Base-by-base conservation (phyloP, 2,329 filamentous ascomycete species). In the Exophiala oligosperma region DNA sequence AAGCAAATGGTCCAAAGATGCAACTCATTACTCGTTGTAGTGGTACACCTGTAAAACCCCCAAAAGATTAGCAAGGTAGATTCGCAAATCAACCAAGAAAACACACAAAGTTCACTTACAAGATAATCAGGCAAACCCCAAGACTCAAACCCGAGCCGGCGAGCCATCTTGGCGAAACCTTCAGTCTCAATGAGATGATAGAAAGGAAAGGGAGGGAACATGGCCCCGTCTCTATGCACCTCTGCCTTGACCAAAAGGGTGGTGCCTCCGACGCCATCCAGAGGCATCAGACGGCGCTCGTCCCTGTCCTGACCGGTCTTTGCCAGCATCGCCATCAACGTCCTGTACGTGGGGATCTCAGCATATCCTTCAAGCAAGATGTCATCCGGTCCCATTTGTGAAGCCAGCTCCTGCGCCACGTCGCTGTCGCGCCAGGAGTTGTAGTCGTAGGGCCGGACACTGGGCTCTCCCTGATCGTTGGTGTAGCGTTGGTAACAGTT, bases 161-260 rank as follows among this genome's bases (percentile, higher is more conserved):
- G 88, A 11, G 92, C 92, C 94, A 99, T 99, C 77, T 93, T 96
- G 17, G 94, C 92, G 70, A 99, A 99, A 0, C 94, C 94, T 71
- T 99, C 94, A 0, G 94, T 97, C 79, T 99, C 94, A 61, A 99
- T 95, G 60, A 99, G 81, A 74, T 99, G 89, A 72, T 97, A 97
- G 71, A 99, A 99, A 2, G 93, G 77, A 72, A 99, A 99, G 0
- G 94, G 85, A 17, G 94, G 94, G 77, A 99, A 99, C 93, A 97
- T 99, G 72, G 94, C 93, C 21, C 94, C 94, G 70, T 99, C 94
- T 26, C 94, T 86, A 73, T 99, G 94, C 24, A 99, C 94, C 59
- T 97, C 92, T 1, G 92, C 94, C 78, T 96, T 97, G 60, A 99
- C 94, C 69, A 99, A 78, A 63, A 99, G 78, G 1, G 92, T 90